Conservation (phyloP, 2,329 filamentous ascomycete genomes). For the Xylariaceae sp. region DNA sequence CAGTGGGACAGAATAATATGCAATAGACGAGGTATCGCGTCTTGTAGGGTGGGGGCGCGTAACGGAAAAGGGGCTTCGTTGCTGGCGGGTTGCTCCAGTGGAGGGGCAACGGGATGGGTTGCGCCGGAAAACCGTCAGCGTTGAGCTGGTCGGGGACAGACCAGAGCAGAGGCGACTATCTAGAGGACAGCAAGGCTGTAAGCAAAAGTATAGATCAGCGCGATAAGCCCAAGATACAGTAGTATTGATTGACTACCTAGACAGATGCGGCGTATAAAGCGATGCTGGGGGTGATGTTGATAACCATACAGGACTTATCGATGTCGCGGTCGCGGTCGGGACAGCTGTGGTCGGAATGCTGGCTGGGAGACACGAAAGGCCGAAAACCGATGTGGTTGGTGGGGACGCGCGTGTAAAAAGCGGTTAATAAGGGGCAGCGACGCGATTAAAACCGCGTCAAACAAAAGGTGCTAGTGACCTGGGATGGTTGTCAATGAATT, state of each 20-base stretch:
- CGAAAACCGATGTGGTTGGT: conserved; percentile 29
- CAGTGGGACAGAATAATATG: background rate
- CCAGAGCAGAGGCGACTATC: conserved; percentile 1
- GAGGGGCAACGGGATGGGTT: conserved; percentile 1
- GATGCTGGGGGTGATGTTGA: conserved; percentile 10
- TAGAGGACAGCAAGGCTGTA: conserved; percentile 11
- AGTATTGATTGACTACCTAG: conserved; percentile 11
- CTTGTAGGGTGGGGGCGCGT: conserved; percentile 12
- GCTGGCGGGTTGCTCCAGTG: conserved; percentile 15
- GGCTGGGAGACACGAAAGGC: conserved; percentile 32
- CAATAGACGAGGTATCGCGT: background rate
- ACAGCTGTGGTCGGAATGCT: conserved; percentile 22
- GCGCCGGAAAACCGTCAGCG: conserved; percentile 7
- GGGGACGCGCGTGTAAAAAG: conserved; percentile 30
- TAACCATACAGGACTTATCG: background rate
- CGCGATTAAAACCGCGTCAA: conserved; percentile 50
- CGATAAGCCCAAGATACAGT: conserved; percentile 3
- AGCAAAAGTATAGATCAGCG: conserved; percentile 10
- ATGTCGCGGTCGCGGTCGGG: conserved; percentile 15
- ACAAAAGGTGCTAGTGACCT: conserved; percentile 47
- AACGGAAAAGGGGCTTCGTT: conserved; percentile 14
- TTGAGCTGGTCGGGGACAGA: conserved; percentile 1
- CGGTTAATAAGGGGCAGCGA: conserved; percentile 37
- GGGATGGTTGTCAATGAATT: conserved; percentile 56
- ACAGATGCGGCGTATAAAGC: background rate